These are phyloP conservation scores for Suhomyces ambrosiae DNA, from an alignment of 1,139 yeast genomes.

Conservation along the genomic window DNA sequence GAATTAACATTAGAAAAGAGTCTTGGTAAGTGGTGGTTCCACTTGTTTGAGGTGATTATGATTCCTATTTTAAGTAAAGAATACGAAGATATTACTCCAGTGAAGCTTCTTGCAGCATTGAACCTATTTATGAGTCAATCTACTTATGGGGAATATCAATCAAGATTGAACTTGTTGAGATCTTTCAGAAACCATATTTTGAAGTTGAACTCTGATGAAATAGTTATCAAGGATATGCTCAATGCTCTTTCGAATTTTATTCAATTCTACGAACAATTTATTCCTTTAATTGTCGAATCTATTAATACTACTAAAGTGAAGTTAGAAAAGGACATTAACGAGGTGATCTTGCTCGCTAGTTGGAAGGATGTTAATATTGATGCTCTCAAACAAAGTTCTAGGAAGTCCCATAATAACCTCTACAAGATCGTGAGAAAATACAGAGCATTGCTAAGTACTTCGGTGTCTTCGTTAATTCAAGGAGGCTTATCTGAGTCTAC, in stretches of 20 bases:
- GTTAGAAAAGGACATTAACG: conserved; percentile 78
- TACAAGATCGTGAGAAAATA: conserved; percentile 86
- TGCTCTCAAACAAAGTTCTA: conserved; percentile 91
- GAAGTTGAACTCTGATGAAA: conserved; percentile 13
- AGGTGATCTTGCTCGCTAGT: conserved; percentile 84
- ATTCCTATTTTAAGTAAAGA: conserved; percentile 46
- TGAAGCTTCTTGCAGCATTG: conserved; percentile 64
- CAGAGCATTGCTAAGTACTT: conserved; percentile 59
- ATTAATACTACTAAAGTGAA: conserved; percentile 50
- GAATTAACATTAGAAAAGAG: conserved; percentile 51
- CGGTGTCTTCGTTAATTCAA: conserved; percentile 61
- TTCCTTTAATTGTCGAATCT: conserved; percentile 45
- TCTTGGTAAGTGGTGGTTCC: conserved; percentile 89
- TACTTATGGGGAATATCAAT: conserved; percentile 68
- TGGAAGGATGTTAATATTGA: conserved; percentile 97
- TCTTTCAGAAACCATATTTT: conserved; percentile 62
- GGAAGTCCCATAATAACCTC: conserved; percentile 79
- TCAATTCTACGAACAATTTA: conserved; percentile 68
- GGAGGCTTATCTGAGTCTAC: conserved; percentile 47
- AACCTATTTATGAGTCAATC: conserved; percentile 77
- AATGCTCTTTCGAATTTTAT: conserved; percentile 63
- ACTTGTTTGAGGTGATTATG: conserved; percentile 76
- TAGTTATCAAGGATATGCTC: conserved; percentile 19
- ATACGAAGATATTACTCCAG: conserved; percentile 27
- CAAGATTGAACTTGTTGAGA: conserved; percentile 58